Evolutionary conservation across 306 rosid species (phyloP).

Genomic region (Dicorynia guianensis): DNA sequence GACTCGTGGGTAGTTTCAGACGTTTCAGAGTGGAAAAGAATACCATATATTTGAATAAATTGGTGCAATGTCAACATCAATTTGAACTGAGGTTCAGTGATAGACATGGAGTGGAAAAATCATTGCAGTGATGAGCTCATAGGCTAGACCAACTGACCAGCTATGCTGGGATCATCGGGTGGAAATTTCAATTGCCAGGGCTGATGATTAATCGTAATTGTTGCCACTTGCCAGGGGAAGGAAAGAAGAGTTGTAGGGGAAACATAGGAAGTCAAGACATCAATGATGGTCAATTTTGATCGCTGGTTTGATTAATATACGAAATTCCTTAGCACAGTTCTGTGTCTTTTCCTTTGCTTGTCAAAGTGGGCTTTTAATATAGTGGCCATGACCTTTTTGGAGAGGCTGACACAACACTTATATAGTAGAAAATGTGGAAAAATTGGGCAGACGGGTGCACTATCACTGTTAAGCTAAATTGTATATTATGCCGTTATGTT

Average conservation of each 20-base stretch:
- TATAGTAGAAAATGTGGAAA: too few relatives aligned
- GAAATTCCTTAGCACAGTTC: not conserved
- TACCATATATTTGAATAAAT: not conserved
- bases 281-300: not conserved
- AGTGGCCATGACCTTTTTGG: too few relatives aligned
- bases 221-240: not conserved
- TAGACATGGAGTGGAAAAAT: too few relatives aligned
- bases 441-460: too few relatives aligned
- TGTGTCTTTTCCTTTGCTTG: too few relatives aligned
- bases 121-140: too few relatives aligned
- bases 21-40: conserved; percentile 2
- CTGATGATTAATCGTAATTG: not conserved
- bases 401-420: too few relatives aligned
- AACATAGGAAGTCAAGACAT: not conserved
- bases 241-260: too few relatives aligned
- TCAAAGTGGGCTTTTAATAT: too few relatives aligned
- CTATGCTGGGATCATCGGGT: not conserved
- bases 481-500: too few relatives aligned
- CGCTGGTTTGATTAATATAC: not conserved
- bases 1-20: not conserved
- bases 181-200: not conserved
- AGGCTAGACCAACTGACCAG: too few relatives aligned
- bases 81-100: not conserved
- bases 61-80: not conserved
- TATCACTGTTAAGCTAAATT: too few relatives aligned